A percentile compares a stretch with the other conserved stretches of the same genome.
These are phyloP conservation scores for Sonneratia alba DNA, from an alignment of 345 rosid genomes.

Conservation along the genomic window DNA sequence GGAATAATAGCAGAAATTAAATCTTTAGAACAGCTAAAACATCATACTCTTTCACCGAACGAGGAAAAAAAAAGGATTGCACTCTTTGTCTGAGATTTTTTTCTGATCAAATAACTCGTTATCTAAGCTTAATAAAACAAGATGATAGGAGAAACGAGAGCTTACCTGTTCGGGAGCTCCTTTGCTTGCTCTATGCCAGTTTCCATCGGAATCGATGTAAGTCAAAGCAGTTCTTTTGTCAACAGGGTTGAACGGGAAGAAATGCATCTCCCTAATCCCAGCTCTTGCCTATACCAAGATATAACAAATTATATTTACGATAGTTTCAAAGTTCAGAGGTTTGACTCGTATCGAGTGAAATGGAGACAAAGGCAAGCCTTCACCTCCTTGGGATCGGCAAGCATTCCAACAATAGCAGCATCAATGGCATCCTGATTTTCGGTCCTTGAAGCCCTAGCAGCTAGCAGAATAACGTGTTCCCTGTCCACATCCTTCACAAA, in stretches of 20 bases:
- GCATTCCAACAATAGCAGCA: constrained; percentile 29
- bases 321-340: not conserved
- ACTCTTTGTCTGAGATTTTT: not conserved
- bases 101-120: too few relatives aligned
- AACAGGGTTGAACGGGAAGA: constrained; percentile 31
- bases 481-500: constrained; percentile 20
- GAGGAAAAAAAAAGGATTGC: not conserved
- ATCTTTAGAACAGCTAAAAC: not conserved
- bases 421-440: constrained; percentile 39
- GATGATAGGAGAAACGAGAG: not conserved
- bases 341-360: not conserved
- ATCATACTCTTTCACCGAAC: not conserved
- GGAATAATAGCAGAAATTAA: too few relatives aligned
- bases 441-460: constrained; percentile 31
- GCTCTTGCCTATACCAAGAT: constrained; percentile 26
- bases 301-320: not conserved
- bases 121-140: not conserved
- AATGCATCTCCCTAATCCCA: constrained; percentile 28
- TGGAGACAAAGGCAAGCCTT: not conserved
- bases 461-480: constrained; percentile 23
- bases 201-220: constrained; percentile 20
- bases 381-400: constrained; percentile 33
- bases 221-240: constrained; percentile 35
- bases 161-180: constrained; percentile 36
- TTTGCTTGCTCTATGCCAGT: constrained; percentile 30